Conservation (phyloP, 805 yeast species). For the Metschnikowia noctiluminum region DNA sequence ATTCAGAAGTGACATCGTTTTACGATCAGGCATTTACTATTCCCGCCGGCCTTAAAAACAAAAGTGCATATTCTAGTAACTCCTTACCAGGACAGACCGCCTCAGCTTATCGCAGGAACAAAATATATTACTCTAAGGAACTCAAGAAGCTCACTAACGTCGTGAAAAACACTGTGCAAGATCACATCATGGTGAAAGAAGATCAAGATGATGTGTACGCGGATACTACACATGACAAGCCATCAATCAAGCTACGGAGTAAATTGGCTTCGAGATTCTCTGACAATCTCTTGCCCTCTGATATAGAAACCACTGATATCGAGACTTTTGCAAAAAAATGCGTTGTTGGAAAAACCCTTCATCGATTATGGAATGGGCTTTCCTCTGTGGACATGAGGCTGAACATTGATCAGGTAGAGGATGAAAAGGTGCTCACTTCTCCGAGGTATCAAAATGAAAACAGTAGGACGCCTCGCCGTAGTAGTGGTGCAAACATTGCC, state of each 20-base stretch:
- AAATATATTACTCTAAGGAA: conserved; percentile 37
- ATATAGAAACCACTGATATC: conserved; percentile 41
- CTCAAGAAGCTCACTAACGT: conserved; percentile 56
- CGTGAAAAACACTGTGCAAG: conserved; percentile 72
- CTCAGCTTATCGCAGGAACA: conserved; percentile 24
- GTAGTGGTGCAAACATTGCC: background rate
- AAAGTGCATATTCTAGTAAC: background rate
- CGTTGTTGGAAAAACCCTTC: conserved; percentile 32
- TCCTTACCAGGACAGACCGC: conserved; percentile 12
- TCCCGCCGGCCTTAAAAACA: background rate
- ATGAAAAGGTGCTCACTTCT: background rate
- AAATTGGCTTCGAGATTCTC: conserved; percentile 33
- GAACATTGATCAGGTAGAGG: background rate
- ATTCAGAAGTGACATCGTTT: conserved; percentile 4
- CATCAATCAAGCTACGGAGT: conserved; percentile 29
- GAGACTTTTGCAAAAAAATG: conserved; percentile 31
- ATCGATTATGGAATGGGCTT: conserved; percentile 31
- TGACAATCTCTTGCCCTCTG: conserved; percentile 33
- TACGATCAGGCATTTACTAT: conserved; percentile 3
- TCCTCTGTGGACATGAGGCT: conserved; percentile 5
- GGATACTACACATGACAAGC: conserved; percentile 10
- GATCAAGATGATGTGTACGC: conserved; percentile 16
- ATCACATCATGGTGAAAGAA: conserved; percentile 33
- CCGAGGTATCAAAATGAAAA: background rate
- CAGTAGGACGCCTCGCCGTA: background rate